A percentile compares a stretch with the other conserved stretches of the same genome.
phyloP scores from a whole-genome alignment of 1,139 yeast genomes.

The Saccharomyces pastorianus region DNA sequence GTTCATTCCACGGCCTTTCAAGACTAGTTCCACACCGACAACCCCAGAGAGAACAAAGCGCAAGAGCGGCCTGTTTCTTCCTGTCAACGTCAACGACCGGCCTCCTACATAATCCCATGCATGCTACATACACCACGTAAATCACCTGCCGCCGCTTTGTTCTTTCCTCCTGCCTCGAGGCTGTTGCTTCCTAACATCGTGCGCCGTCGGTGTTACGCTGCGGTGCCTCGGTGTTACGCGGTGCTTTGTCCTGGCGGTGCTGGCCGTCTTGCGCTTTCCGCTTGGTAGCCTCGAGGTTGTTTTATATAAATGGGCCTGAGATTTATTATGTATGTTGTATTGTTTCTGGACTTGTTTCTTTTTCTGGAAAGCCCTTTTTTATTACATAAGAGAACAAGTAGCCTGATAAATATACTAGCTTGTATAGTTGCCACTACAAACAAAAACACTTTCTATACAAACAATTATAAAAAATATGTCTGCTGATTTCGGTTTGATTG shows the following conservation, averaged over 20 bases:
- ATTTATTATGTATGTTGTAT: not conserved
- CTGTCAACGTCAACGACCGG: slow-evolving; percentile 1
- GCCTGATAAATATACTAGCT: not conserved
- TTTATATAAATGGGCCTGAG: not conserved
- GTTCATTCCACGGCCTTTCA: slow-evolving; percentile 21
- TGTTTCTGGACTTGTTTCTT: not conserved
- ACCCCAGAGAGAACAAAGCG: slow-evolving; percentile 11
- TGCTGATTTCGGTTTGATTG: slow-evolving; percentile 97
- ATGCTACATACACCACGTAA: not conserved
- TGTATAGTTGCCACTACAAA: not conserved
- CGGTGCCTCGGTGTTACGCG: slow-evolving; percentile 1
- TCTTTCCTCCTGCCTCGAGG: not conserved
- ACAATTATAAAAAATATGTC: slow-evolving; percentile 10
- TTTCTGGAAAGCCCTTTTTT: not conserved
- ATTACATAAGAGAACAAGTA: not conserved
- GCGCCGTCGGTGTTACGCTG: not conserved
- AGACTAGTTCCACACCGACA: slow-evolving; percentile 13
- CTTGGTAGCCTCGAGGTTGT: not conserved
- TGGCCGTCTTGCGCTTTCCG: not conserved
- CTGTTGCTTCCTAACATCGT: too few relatives aligned
- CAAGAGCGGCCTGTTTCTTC: slow-evolving; percentile 13
- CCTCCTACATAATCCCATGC: not conserved
- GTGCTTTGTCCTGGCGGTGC: not conserved
- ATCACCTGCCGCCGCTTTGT: not conserved
- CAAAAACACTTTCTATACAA: not conserved